phyloP scores from a whole-genome alignment of 2,329 filamentous ascomycete genomes.

The Trichothecium roseum region DNA sequence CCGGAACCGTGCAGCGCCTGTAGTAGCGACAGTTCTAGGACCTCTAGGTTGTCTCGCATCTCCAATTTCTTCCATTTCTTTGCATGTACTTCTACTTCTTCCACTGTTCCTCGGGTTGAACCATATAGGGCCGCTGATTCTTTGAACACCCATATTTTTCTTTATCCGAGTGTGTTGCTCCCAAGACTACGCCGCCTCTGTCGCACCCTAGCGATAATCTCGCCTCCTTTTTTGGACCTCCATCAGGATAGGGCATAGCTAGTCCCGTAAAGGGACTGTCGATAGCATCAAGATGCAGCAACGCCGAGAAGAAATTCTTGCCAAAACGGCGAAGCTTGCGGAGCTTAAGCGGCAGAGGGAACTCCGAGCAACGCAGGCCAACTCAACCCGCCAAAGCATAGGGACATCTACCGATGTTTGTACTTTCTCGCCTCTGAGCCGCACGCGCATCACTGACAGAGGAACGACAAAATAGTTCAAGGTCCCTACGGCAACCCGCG shows the following conservation, averaged over 20 bases:
- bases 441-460: slow-evolving; percentile 3
- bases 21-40: too few species aligned
- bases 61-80: too few species aligned
- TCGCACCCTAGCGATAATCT: too few species aligned
- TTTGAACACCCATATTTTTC: too few species aligned
- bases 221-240: too few species aligned
- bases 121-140: too few species aligned
- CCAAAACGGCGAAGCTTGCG: slow-evolving; percentile 93
- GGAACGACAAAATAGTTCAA: slow-evolving; percentile 29
- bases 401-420: slow-evolving; percentile 63
- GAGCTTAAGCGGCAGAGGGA: slow-evolving; percentile 92
- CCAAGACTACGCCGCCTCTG: too few species aligned
- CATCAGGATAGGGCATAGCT: slow-evolving; percentile 1
- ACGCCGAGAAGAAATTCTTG: slow-evolving; percentile 89
- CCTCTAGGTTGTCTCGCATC: too few species aligned
- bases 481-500: slow-evolving; percentile 59
- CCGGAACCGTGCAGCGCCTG: too few species aligned
- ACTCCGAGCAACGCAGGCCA: slow-evolving; percentile 67
- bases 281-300: slow-evolving; percentile 50
- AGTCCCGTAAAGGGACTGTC: slow-evolving; percentile 37
- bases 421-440: slow-evolving; percentile 11
- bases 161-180: too few species aligned
- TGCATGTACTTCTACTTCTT: too few species aligned
- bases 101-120: too few species aligned
- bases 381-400: slow-evolving; percentile 56